Conservation (phyloP, 2,329 filamentous ascomycete genomes). For the Fusarium sp. region DNA sequence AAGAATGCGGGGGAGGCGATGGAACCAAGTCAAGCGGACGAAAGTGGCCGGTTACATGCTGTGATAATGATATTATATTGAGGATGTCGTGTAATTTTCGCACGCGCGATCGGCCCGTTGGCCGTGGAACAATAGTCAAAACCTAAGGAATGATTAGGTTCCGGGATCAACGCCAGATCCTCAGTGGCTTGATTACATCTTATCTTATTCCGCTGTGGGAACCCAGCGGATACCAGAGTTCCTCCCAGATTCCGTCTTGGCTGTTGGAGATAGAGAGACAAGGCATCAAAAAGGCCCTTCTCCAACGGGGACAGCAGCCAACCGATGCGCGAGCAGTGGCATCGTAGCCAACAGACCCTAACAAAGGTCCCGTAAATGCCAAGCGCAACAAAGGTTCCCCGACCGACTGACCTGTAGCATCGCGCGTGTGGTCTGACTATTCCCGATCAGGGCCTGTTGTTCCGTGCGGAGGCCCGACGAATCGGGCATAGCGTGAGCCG, state of each 20-base stretch:
- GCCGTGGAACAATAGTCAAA: no score
- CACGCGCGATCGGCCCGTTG: neutral
- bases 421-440: neutral
- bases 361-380: constrained; percentile 37
- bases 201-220: neutral
- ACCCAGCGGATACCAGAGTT: neutral
- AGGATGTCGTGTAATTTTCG: neutral
- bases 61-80: neutral
- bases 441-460: neutral
- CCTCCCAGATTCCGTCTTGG: neutral
- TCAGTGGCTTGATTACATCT: neutral
- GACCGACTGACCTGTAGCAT: constrained; percentile 9
- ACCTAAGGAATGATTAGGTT: no score
- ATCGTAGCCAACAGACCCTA: neutral
- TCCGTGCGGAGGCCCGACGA: constrained; percentile 12
- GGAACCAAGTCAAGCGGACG: neutral
- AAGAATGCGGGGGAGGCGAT: constrained; percentile 25
- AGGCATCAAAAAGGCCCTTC: constrained; percentile 33
- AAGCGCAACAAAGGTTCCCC: constrained; percentile 44
- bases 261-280: neutral
- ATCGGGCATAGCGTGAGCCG: constrained; percentile 5
- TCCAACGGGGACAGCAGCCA: constrained; percentile 7
- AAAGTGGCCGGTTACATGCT: neutral
- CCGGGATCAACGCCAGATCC: neutral
- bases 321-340: neutral